A percentile compares a stretch with the other conserved stretches of the same genome.
These are phyloP conservation scores for Euphorbia schlechtendalii DNA, from an alignment of 441 rosid genomes.

Conservation along the genomic window DNA sequence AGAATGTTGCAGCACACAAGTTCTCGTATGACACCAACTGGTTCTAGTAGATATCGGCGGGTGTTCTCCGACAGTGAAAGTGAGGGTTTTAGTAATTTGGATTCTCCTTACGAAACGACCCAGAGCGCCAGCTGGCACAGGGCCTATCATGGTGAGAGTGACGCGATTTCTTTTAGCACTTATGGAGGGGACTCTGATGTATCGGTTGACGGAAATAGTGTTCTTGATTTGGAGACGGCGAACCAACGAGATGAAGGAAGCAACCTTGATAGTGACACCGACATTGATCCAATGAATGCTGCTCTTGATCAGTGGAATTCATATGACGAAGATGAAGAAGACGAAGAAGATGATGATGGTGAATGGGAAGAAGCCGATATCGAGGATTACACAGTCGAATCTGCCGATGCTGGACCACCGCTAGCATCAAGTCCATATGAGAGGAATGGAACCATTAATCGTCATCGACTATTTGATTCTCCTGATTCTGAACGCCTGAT, in stretches of 20 bases:
- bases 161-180: constrained; percentile 63
- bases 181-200: constrained; percentile 78
- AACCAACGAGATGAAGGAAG: constrained; percentile 44
- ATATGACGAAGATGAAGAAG: constrained; percentile 56
- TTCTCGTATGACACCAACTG: constrained; percentile 50
- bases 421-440: constrained; percentile 44
- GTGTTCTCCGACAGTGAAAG: constrained; percentile 70
- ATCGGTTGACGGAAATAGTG: constrained; percentile 53
- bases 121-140: constrained; percentile 45
- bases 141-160: constrained; percentile 50
- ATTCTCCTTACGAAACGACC: constrained; percentile 57
- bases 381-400: constrained; percentile 38
- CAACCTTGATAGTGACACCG: constrained; percentile 63
- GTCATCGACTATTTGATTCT: constrained; percentile 26
- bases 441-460: constrained; percentile 32
- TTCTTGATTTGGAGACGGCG: constrained; percentile 44
- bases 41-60: constrained; percentile 50
- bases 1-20: constrained; percentile 36
- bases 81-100: constrained; percentile 57
- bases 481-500: constrained; percentile 34
- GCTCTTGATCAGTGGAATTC: constrained; percentile 69
- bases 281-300: constrained; percentile 95
- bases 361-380: constrained; percentile 60
- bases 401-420: constrained; percentile 26
- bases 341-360: constrained; percentile 42